These are phyloP conservation scores for Amanita muscaria DNA, from an alignment of 768 basidiomycete genomes.

Conservation along the genomic window DNA sequence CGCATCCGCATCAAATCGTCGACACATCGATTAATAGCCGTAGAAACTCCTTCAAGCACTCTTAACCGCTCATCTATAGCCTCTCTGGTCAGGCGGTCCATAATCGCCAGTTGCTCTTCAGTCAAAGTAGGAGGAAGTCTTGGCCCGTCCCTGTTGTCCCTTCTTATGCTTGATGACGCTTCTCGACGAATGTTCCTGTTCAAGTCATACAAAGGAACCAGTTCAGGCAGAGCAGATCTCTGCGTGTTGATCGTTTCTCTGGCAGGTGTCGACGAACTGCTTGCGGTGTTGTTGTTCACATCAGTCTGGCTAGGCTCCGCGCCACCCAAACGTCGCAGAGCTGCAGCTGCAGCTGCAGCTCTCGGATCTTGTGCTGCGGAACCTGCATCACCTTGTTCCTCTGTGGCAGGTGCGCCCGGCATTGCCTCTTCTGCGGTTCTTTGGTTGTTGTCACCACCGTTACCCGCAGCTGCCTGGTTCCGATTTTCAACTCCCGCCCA, in stretches of 20 bases:
- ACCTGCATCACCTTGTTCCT: too few relatives aligned
- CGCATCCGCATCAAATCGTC: conserved; percentile 72
- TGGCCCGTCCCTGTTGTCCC: conserved; percentile 12
- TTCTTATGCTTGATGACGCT: neutral
- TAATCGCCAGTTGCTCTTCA: conserved; percentile 51
- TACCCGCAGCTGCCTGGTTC: too few relatives aligned
- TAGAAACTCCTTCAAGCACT: conserved; percentile 71
- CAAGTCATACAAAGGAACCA: conserved; percentile 32
- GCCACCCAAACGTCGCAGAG: conserved; percentile 40
- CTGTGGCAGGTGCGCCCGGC: too few relatives aligned
- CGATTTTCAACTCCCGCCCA: conserved; percentile 53
- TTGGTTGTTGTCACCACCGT: conserved; percentile 14
- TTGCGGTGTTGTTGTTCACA: neutral
- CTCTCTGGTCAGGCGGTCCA: conserved; percentile 66
- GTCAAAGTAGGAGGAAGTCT: conserved; percentile 41
- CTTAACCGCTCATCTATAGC: conserved; percentile 80
- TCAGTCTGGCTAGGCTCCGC: conserved; percentile 9
- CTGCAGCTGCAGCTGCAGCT: conserved; percentile 58
- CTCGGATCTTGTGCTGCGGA: conserved; percentile 16
- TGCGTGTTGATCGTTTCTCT: neutral
- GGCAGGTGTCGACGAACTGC: neutral
- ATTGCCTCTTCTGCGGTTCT: conserved; percentile 5
- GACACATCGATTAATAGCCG: conserved; percentile 61
- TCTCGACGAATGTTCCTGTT: neutral
- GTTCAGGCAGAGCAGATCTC: conserved; percentile 8